Conservation (phyloP, 495 filamentous ascomycete genomes). For the Platismatia glauca region DNA sequence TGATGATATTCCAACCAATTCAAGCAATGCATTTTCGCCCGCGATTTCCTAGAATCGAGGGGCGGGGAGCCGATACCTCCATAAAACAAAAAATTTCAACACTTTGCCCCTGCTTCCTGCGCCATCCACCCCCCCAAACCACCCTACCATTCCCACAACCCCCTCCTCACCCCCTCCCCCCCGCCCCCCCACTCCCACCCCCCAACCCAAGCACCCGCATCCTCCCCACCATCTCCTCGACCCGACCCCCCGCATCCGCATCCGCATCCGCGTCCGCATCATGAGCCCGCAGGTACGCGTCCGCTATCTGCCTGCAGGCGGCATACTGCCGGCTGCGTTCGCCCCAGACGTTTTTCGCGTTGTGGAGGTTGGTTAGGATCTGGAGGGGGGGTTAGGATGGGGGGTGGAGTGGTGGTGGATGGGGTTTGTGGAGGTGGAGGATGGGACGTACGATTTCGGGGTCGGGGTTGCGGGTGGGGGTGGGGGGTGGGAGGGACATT, state of each 20-base stretch:
- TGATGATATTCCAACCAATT: not conserved
- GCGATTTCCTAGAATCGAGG: no score
- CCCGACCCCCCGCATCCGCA: not conserved
- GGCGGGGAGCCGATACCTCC: no score
- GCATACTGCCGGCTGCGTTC: conserved; percentile 13
- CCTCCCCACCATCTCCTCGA: not conserved
- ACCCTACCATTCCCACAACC: no score
- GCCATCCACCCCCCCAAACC: no score
- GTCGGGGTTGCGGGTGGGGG: no score
- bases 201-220: not conserved
- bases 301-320: conserved; percentile 9
- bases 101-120: no score
- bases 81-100: no score
- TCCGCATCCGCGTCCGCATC: not conserved
- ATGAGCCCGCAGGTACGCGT: not conserved
- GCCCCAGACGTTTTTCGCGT: conserved; percentile 15
- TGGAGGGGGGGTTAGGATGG: not conserved
- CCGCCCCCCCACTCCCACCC: not conserved
- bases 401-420: not conserved
- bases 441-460: not conserved
- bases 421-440: not conserved
- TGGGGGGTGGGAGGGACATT: no score
- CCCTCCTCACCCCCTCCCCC: no score
- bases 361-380: conserved; percentile 14
- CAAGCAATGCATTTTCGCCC: not conserved